Evolutionary conservation across 805 yeast genomes (phyloP), one percentile per base, ranked within the genome.

Genomic region (Schwanniomyces polymorphus): DNA sequence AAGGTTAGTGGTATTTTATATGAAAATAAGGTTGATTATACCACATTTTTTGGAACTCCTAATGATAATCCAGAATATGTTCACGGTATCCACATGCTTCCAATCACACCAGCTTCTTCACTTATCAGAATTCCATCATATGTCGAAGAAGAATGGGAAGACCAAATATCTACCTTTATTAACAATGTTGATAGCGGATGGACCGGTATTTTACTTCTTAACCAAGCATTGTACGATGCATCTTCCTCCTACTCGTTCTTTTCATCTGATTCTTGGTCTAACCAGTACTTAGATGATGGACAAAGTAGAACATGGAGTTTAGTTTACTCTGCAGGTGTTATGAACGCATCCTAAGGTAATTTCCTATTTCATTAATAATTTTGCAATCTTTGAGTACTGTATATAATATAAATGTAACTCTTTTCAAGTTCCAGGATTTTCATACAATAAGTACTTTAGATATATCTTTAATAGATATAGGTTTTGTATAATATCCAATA

Each of bases 1-100:
- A 84, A 80, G 59, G 90, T 85, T 4, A 75, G 86, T 27, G 94
- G 92, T 45, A 86, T 86, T 27, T 57, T 81, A 42, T 86, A 83
- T 60, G 91, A 86, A 53, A 85, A 86, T 63, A 86, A 86, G 59
- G 63, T 84, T 45, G 88, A 82, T 50, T 86, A 80, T 58, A 81
- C 91, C 0, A 86, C 92, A 0, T 86, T 81, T 63, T 86, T 86
- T 58, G 91, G 91, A 16, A 72, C 56, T 34, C 66, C 66, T 28
- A 54, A 56, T 40, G 47, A 45, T 11, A 51, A 56, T 40, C 67
- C 61, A 38, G 86, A 86, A 57, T 86, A 81, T 63, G 84, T 86
- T 41, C 91, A 86, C 53, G 88, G 89, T 67, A 86, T 86, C 43
- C 91, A 86, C 59, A 86, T 87, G 75, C 71, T 86, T 27, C 94